Base-by-base conservation (phyloP, 495 filamentous ascomycete genomes). In the Hypoxylon crocopeplum region DNA sequence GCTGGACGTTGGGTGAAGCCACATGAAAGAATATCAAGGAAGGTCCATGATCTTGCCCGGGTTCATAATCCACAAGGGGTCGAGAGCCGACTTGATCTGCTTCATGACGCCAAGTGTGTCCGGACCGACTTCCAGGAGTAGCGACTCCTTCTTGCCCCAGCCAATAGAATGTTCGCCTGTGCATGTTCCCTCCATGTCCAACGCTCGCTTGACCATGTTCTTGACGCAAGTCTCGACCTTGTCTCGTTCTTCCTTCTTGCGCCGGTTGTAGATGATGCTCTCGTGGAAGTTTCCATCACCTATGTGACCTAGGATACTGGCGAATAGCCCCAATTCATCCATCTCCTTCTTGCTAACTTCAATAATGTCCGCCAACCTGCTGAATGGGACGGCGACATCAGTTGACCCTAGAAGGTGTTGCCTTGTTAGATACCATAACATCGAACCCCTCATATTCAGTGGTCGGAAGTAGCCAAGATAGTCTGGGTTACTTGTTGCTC, bases 121-220 rank as follows among this genome's bases (percentile, higher is more conserved):
- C 7, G 79, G 72, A 0, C 92, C 92, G n/a, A 97, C 83, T 69
- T 97, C 93, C 69, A 88, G 86, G 33, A 88, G 69, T 41, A 97
- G 77, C 0, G 80, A 87, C 27, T 84, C 84, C 73, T 94, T 96
- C 76, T 97, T 97, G 3, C 90, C 92, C 62, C 95, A 80, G 5
- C 93, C 93, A 47, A 97, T 78, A 0, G 91, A 91, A 75, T 97
- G 93, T 69, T 97, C 93, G 13, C 93, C 89, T 1, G 91, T 93
- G 74, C 90, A 93, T 3, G 93, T 96, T 1, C 92, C 92, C 49
- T 96, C 92, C 92, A 97, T 96, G 36, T 92, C 90, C 20, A 97
- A 66, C 6, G 91, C 92, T 17, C 90, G 79, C 62, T 90, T 84
- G 16, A 96, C 90, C 92, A 97, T 95, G 58, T 91, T 87, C 62